These are phyloP conservation scores for Pseudonitzschia pungens DNA, from an alignment of 108 stramenopile species.

Conservation along the genomic window DNA sequence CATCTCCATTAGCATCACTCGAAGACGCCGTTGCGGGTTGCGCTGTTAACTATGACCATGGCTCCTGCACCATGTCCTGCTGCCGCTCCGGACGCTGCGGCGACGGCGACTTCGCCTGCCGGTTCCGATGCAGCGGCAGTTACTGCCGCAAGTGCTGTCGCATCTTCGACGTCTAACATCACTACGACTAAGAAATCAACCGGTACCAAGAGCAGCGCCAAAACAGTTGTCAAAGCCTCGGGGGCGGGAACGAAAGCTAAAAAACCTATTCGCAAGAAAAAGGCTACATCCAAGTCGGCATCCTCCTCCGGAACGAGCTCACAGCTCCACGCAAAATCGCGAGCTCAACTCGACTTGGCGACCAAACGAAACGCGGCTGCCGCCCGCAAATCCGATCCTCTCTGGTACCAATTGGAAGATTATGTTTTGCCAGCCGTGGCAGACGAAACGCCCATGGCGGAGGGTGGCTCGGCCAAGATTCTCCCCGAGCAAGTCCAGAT, in stretches of 20 bases:
- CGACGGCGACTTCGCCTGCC: not conserved
- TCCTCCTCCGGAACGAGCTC: slow-evolving; percentile 11
- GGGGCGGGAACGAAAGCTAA: slow-evolving; percentile 45
- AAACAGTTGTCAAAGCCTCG: slow-evolving; percentile 44
- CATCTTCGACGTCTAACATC: not conserved
- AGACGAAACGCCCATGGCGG: slow-evolving; percentile 36
- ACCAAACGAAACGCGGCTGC: slow-evolving; percentile 34
- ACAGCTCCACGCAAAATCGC: slow-evolving; percentile 29
- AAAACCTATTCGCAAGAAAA: slow-evolving; percentile 19
- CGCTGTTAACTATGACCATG: not conserved
- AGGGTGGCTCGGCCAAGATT: slow-evolving; percentile 25
- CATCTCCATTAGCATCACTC: not conserved
- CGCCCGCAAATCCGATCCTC: slow-evolving; percentile 45
- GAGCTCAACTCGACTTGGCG: slow-evolving; percentile 43
- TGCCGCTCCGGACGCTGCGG: not conserved
- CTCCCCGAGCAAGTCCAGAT: slow-evolving; percentile 67
- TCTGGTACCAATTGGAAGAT: slow-evolving; percentile 58
- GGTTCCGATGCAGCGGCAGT: not conserved
- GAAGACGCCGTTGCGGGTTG: not conserved
- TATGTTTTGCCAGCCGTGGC: slow-evolving; percentile 31
- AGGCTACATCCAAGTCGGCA: slow-evolving; percentile 22
- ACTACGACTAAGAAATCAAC: slow-evolving; percentile 1
- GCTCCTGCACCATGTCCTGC: slow-evolving; percentile 3
- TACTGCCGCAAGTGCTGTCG: not conserved
- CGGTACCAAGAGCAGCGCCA: slow-evolving; percentile 37